Conservation (phyloP, 129 eudicot genomes). For the Calendula officinalis region DNA sequence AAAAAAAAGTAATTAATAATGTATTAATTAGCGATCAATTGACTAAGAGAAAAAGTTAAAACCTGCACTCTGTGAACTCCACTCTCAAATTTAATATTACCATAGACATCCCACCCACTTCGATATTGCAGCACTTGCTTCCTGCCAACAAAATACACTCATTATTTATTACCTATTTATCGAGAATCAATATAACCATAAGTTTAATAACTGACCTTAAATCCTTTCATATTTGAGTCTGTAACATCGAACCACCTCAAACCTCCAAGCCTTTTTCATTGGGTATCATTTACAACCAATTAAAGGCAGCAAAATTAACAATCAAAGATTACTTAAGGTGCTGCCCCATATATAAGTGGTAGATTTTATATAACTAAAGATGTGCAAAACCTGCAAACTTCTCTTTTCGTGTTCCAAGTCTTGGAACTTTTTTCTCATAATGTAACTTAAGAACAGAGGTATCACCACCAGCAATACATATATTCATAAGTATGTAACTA, state of each 20-base stretch:
- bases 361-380: too few species aligned
- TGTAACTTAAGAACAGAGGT: too few species aligned
- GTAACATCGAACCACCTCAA: conserved; percentile 79
- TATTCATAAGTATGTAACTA: too few species aligned
- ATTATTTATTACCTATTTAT: not conserved
- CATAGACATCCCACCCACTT: conserved; percentile 86
- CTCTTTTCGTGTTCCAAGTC: too few species aligned
- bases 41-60: not conserved
- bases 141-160: too few species aligned
- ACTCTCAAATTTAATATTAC: conserved; percentile 96
- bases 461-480: too few species aligned
- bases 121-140: conserved; percentile 94
- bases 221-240: conserved; percentile 84
- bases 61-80: conserved; percentile 99
- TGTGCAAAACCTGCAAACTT: too few species aligned
- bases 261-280: conserved; percentile 82
- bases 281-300: too few species aligned
- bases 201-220: conserved; percentile 50
- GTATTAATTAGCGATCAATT: not conserved
- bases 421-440: too few species aligned
- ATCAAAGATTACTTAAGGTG: too few species aligned
- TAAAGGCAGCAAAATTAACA: too few species aligned
- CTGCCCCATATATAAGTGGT: too few species aligned
- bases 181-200: not conserved
- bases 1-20: not conserved